These are phyloP conservation scores for Amaranthus palmeri DNA, from an alignment of 148 eudicot genomes.

Conservation along the genomic window DNA sequence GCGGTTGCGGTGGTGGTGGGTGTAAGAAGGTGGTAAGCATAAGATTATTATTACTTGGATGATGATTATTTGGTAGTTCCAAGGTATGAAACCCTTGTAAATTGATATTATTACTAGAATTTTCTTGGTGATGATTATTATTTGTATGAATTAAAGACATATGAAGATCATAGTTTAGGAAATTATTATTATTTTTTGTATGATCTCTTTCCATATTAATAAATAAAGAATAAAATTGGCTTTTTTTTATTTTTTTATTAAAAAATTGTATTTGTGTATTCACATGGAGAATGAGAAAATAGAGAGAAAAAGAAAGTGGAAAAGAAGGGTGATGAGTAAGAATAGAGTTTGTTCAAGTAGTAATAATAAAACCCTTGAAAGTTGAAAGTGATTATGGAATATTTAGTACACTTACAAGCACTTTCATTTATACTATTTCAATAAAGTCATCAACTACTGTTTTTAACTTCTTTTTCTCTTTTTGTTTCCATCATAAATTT, in stretches of 20 bases:
- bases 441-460: constrained; percentile 2
- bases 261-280: not conserved
- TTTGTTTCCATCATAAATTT: not conserved
- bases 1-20: constrained; percentile 17
- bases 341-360: constrained; percentile 22
- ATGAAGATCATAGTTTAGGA: constrained; percentile 31
- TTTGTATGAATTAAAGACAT: constrained; percentile 29
- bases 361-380: constrained; percentile 29
- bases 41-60: constrained; percentile 4
- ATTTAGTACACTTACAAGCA: not conserved
- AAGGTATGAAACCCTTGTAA: constrained; percentile 15
- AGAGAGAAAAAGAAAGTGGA: not conserved
- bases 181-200: constrained; percentile 2
- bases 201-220: constrained; percentile 26
- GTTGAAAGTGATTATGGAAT: constrained; percentile 1
- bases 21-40: constrained; percentile 31
- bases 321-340: not conserved
- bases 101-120: not conserved
- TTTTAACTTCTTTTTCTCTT: not conserved
- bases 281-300: not conserved
- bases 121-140: constrained; percentile 5
- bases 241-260: not conserved
- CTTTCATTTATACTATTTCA: constrained; percentile 9
- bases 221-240: not conserved
- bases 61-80: constrained; percentile 14